phyloP scores from a whole-genome alignment of 345 rosid species.

The Eucalyptus pumila region DNA sequence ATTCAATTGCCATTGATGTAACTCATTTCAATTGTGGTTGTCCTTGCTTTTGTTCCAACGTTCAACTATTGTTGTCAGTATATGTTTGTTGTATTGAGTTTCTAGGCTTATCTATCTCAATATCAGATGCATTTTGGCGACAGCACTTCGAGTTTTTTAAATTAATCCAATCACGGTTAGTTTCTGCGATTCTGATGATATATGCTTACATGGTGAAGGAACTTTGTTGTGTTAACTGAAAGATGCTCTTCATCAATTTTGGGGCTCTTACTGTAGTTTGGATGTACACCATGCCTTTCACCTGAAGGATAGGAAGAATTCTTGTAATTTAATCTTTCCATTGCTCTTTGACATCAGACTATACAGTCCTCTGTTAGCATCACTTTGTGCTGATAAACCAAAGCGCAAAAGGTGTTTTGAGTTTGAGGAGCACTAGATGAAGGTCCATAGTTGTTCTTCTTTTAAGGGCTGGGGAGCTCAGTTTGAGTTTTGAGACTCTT shows the following conservation, averaged over 20 bases:
- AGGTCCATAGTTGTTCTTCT: background rate
- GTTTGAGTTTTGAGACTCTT: background rate
- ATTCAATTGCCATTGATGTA: background rate
- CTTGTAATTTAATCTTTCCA: background rate
- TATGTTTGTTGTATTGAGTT: background rate
- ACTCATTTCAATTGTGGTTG: background rate
- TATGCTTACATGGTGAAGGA: background rate
- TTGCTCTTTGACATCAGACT: background rate
- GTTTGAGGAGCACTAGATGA: background rate
- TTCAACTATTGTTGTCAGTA: background rate
- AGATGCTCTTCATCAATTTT: background rate
- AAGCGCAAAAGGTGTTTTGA: background rate
- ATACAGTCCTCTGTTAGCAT: background rate
- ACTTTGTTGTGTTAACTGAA: background rate
- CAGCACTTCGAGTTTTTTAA: too few species aligned
- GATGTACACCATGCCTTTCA: background rate
- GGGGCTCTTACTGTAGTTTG: background rate
- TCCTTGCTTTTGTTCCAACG: background rate
- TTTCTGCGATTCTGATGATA: background rate
- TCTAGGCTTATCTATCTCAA: background rate
- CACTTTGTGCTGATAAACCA: background rate
- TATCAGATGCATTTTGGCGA: too few species aligned
- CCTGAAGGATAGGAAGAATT: background rate
- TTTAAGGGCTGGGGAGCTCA: background rate
- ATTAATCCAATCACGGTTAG: background rate